A percentile compares a stretch with the other conserved stretches of the same genome.
Evolutionary conservation across 1,284 basidiomycete genomes (phyloP).

Genomic region (Moniliophthora roreri): DNA sequence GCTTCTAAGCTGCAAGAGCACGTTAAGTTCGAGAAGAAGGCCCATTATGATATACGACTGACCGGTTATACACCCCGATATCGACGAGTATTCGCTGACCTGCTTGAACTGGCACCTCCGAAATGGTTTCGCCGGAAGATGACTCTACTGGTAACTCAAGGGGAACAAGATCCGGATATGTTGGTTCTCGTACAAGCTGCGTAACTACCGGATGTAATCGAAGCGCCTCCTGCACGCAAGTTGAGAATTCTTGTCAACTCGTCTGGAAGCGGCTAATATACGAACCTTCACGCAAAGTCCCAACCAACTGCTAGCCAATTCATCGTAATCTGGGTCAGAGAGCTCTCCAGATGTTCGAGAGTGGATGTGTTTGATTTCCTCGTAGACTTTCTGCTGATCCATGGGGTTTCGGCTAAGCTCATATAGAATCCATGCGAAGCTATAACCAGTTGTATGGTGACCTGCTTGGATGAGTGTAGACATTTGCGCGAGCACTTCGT

Average conservation of each 20-base stretch:
- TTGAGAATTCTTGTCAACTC: neutral
- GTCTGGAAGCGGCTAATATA: neutral
- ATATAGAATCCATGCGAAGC: constrained; percentile 24
- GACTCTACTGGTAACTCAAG: neutral
- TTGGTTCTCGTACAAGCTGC: neutral
- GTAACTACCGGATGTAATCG: neutral
- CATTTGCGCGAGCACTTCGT: constrained; percentile 28
- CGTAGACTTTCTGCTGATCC: constrained; percentile 21
- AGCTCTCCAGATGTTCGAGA: constrained; percentile 19
- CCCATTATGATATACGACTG: too few relatives aligned
- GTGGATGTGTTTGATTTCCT: constrained; percentile 18
- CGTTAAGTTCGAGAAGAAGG: too few relatives aligned
- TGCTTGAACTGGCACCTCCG: neutral
- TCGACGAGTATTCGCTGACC: constrained; percentile 1
- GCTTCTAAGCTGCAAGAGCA: too few relatives aligned
- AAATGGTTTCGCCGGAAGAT: neutral
- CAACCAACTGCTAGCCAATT: too few relatives aligned
- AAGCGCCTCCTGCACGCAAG: neutral
- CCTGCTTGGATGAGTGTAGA: constrained; percentile 20
- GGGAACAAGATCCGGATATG: neutral
- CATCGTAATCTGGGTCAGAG: too few relatives aligned
- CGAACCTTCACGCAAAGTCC: constrained; percentile 16
- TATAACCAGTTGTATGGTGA: constrained; percentile 25
- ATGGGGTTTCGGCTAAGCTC: constrained; percentile 23
- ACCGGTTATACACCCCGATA: constrained; percentile 1